These are phyloP conservation scores for Boechera divaricarpa DNA, from an alignment of 345 rosid genomes.

Conservation along the genomic window DNA sequence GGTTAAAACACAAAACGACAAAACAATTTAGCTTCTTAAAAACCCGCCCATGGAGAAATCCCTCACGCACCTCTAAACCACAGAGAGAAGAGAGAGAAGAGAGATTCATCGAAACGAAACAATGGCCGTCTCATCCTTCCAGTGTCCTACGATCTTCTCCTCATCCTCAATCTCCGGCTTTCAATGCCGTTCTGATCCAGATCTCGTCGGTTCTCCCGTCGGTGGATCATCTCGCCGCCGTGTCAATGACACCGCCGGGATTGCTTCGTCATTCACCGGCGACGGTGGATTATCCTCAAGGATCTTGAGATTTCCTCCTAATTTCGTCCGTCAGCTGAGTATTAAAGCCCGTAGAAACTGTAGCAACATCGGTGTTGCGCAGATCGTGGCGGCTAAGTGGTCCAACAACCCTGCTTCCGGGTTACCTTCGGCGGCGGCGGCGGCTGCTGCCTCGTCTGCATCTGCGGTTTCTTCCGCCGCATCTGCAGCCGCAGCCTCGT, in stretches of 20 bases:
- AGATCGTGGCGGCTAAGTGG: slow-evolving; percentile 98
- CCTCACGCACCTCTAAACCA: slow-evolving; percentile 40
- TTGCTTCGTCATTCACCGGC: slow-evolving; percentile 46
- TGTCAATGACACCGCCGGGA: slow-evolving; percentile 21
- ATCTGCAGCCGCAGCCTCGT: slow-evolving; percentile 38
- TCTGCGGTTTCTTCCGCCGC: slow-evolving; percentile 51
- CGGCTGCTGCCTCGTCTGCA: slow-evolving; percentile 53
- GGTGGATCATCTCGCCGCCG: slow-evolving; percentile 51
- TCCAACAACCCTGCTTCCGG: slow-evolving; percentile 61
- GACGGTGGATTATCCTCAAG: slow-evolving; percentile 71
- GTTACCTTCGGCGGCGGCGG: slow-evolving; percentile 61
- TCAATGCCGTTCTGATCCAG: slow-evolving; percentile 80
- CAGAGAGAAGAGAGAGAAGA: slow-evolving; percentile 14
- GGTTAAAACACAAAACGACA: slow-evolving; percentile 44
- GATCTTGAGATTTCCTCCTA: slow-evolving; percentile 90
- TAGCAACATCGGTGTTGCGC: slow-evolving; percentile 99
- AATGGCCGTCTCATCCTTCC: slow-evolving; percentile 64
- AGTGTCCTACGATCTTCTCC: slow-evolving; percentile 42
- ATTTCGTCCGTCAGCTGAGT: slow-evolving; percentile 97
- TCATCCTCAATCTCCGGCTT: slow-evolving; percentile 49
- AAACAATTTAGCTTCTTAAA: slow-evolving; percentile 32
- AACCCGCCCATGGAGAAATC: slow-evolving; percentile 39
- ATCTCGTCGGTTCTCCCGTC: slow-evolving; percentile 53
- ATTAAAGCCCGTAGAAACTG: slow-evolving; percentile 95
- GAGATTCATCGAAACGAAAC: background rate